Evolutionary conservation across 2,329 filamentous ascomycete species (phyloP), one percentile per base, ranked within the genome.

Genomic region (Grosmannia huntii): DNA sequence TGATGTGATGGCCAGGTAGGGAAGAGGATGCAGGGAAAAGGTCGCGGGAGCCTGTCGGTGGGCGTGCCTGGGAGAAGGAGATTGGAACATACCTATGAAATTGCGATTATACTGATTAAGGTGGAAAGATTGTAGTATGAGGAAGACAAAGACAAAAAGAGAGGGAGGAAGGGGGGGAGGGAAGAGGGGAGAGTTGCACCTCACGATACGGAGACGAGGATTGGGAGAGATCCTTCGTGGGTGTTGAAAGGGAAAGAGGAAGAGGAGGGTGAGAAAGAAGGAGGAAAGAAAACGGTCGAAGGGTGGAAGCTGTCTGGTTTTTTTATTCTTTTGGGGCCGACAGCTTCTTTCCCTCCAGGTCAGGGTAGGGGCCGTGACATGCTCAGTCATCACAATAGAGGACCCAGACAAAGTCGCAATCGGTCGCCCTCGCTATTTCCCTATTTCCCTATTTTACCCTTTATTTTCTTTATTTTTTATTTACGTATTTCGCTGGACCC

Each of bases 151-250:
- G 28, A n/a, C 5, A 33, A 33, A 33, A 33, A 27, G 50, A 59
- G 57, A 57, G 19, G 14, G 38, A 52, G 28, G 53, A 56, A n/a
- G 11, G 44, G 41, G 51, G 49, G 53, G 56, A 44, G 49, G 41
- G 44, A 56, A 57, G 59, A 60, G 60, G 60, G 60, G 59, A 59
- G 53, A 62, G 62, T 62, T 61, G 62, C 64, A 62, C 63, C 63
- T 64, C 76, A 78, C 76, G 74, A 75, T 67, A 65, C 73, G 71
- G 72, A 70, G 68, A 72, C 68, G 62, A 63, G 60, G 62, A 62
- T 61, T 57, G 61, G 59, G 70, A 66, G 69, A 54, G 66, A 64
- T 68, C 75, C 76, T 76, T 75, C 75, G 75, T 76, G 75, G 75
- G 75, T 77, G 71, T 71, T 66, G 70, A 67, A 64, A 68, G 68